Percentiles rank a stretch among this genome's conserved stretches.
Conservation (phyloP, 345 rosid genomes). For the Populus pruinosa region DNA sequence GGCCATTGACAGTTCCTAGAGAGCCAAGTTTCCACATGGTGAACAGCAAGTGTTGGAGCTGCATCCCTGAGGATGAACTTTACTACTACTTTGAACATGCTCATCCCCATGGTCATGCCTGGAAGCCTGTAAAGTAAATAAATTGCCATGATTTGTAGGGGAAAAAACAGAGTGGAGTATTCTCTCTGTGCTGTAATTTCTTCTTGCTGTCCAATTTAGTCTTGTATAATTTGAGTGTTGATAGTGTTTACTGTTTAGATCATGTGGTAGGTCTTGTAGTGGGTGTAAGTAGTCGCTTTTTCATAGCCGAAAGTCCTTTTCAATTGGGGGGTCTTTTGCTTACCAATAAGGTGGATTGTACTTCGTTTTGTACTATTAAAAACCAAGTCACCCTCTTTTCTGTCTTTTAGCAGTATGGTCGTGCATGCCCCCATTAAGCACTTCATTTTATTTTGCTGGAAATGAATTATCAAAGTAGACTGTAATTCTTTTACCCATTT, state of each 20-base stretch:
- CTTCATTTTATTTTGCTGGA: too few relatives aligned
- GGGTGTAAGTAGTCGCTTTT: background rate
- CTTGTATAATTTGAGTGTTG: background rate
- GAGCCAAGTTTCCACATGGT: conserved; percentile 58
- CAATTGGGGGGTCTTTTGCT: background rate
- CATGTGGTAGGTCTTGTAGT: background rate
- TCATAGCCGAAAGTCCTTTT: background rate
- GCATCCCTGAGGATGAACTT: conserved; percentile 44
- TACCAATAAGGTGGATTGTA: conserved; percentile 2
- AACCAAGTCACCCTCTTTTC: background rate
- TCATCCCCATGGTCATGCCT: conserved; percentile 39
- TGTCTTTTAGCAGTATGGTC: background rate
- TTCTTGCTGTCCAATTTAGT: background rate
- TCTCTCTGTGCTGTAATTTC: background rate
- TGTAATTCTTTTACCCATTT: too few relatives aligned
- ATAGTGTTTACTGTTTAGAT: background rate
- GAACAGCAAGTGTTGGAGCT: conserved; percentile 58
- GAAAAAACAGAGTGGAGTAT: background rate
- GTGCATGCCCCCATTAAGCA: background rate
- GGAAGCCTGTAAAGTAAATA: conserved; percentile 28
- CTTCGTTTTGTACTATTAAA: background rate
- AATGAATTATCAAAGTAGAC: too few relatives aligned
- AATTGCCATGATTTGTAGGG: background rate
- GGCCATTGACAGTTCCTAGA: conserved; percentile 67
- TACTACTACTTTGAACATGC: conserved; percentile 36